Base-by-base conservation (phyloP, 2,329 filamentous ascomycete species). In the Sporothrix luriei region DNA sequence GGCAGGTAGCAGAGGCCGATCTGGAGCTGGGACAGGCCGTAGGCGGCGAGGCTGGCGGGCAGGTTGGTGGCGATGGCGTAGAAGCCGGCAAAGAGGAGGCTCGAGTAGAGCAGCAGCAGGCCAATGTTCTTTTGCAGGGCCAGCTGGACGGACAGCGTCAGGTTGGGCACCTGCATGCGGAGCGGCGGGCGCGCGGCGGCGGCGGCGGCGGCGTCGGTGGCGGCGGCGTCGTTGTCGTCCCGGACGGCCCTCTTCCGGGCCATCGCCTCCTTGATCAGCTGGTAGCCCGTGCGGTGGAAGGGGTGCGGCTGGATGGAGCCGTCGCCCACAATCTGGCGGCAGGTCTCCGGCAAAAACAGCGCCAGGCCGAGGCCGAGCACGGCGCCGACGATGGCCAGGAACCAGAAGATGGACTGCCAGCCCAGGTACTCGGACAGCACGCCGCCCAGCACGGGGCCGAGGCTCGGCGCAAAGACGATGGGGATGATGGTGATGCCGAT, bases 71-170 rank as follows among this genome's bases (percentile, higher is more conserved):
- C 77, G 29, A 85, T 77, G 70, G 80, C 81, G 74, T 84, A 85
- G 74, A 85, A 85, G 5, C 82, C 83, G 0, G 83, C 80, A 71
- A 84, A 85, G 3, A 84, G 78, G 4, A 85, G 74, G 61, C 79
- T 79, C 66, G 79, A 80, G 61, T 79, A 80, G 24, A 79, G 74
- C 10, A 86, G 79, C 0, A 87, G 76, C 10, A 84, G 73, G 2
- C 79, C 81, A 61, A 98, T 86, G 79, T 97, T 92, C 75, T 94
- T 92, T 82, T 95, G 96, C 74, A 88, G 84, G 71, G 93, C 86
- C 0, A 95, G 93, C 0, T 89, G 87, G 16, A 96, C 90, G 0
- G 93, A 94, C 74, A 88, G 88, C 72, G 97, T 83, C 78, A 97
- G 97, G 79, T 98, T 94, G 72, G 74, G 72, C 2, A 73, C 49